A percentile compares a stretch with the other conserved stretches of the same genome.
These are phyloP conservation scores for Suillus subalutaceus DNA, from an alignment of 768 basidiomycete genomes.

Conservation along the genomic window DNA sequence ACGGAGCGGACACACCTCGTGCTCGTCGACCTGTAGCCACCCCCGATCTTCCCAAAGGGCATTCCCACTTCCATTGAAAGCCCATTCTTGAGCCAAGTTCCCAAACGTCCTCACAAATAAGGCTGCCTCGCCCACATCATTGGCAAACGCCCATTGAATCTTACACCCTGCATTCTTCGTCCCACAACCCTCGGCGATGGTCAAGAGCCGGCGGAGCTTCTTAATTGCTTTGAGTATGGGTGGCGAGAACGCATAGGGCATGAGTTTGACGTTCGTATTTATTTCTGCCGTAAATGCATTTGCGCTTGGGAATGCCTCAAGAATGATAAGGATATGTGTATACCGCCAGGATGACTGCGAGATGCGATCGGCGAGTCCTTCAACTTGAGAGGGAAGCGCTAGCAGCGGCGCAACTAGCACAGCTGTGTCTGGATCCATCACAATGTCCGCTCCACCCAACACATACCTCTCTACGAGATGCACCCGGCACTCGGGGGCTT, in stretches of 20 bases:
- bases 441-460: constrained; percentile 64
- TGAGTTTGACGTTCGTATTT: constrained; percentile 11
- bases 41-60: constrained; percentile 58
- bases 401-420: constrained; percentile 52
- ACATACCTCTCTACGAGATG: constrained; percentile 66
- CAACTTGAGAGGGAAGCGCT: constrained; percentile 52
- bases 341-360: constrained; percentile 67
- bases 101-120: constrained; percentile 57
- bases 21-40: constrained; percentile 63
- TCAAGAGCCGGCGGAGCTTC: constrained; percentile 64
- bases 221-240: constrained; percentile 71
- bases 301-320: constrained; percentile 66
- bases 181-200: constrained; percentile 61
- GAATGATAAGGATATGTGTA: constrained; percentile 54
- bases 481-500: constrained; percentile 46
- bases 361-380: constrained; percentile 46
- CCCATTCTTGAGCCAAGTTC: constrained; percentile 52
- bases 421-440: constrained; percentile 65
- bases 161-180: constrained; percentile 46
- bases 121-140: constrained; percentile 60
- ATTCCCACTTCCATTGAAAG: constrained; percentile 39
- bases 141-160: constrained; percentile 65
- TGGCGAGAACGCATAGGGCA: constrained; percentile 56
- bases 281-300: constrained; percentile 34
- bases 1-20: constrained; percentile 44